Conservation (phyloP, 352 stramenopile species). For the Peronospora farinosa region DNA sequence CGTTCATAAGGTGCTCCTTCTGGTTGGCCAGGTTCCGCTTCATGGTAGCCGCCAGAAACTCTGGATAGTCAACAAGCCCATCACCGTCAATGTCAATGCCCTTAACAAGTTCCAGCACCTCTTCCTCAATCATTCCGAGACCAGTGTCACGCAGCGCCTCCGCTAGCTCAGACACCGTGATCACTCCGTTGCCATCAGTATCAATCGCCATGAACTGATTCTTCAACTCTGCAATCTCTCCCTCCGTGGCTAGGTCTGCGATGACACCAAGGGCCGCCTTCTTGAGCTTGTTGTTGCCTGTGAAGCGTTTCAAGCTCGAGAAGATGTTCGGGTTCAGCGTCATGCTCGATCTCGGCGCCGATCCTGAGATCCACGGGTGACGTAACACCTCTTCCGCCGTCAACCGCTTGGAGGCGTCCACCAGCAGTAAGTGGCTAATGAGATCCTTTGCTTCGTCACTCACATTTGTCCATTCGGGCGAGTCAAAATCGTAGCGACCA, state of each 20-base stretch:
- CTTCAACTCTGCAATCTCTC: slow-evolving; percentile 80
- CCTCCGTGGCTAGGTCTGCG: slow-evolving; percentile 77
- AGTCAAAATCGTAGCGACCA: slow-evolving; percentile 82
- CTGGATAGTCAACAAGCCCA: slow-evolving; percentile 82
- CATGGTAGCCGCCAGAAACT: slow-evolving; percentile 90
- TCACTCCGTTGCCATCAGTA: slow-evolving; percentile 81
- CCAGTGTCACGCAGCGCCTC: slow-evolving; percentile 72
- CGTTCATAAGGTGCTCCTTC: slow-evolving; percentile 82
- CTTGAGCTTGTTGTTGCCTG: slow-evolving; percentile 87
- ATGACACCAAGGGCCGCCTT: slow-evolving; percentile 84
- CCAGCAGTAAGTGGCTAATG: slow-evolving; percentile 89
- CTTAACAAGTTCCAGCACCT: slow-evolving; percentile 83
- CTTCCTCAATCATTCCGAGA: slow-evolving; percentile 84
- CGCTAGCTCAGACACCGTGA: slow-evolving; percentile 85
- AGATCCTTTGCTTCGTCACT: slow-evolving; percentile 91
- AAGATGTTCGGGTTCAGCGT: slow-evolving; percentile 82
- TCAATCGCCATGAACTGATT: slow-evolving; percentile 86
- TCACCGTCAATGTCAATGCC: slow-evolving; percentile 89
- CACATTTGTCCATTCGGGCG: slow-evolving; percentile 77
- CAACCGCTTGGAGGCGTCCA: slow-evolving; percentile 88
- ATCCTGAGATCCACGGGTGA: slow-evolving; percentile 82
- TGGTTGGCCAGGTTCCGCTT: slow-evolving; percentile 85
- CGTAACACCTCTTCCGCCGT: slow-evolving; percentile 86
- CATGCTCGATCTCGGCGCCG: slow-evolving; percentile 65
- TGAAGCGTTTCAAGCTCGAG: slow-evolving; percentile 81